Evolutionary conservation across 164 flowering plant species (phyloP), one percentile per base, ranked within the genome.

Genomic region (Kingdonia uniflora): DNA sequence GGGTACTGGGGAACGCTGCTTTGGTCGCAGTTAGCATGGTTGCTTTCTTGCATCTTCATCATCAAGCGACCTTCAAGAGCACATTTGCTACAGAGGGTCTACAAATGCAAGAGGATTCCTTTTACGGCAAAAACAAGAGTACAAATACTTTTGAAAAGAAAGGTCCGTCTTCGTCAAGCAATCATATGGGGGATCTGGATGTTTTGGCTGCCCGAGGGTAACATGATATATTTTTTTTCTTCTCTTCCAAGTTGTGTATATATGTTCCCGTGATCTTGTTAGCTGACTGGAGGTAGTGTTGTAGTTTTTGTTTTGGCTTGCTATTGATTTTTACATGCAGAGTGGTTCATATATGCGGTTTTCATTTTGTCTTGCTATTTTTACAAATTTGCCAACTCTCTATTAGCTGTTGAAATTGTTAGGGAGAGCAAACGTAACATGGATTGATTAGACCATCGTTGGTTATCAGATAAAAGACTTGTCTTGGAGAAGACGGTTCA

Each of bases 1-100:
- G 85, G 24, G 59, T 84, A n/a, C 33, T 92, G 19, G 85, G 95
- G n/a, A 81, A 88, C 64, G 82, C 91, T 59, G 90, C 95, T 64
- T 21, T 47, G 51, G 51, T 47, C 6, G 51, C 51, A 21, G 51
- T 47, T 14, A 47, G 29, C 51, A 47, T 23, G 51, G 3, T 20
- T 21, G 51, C 51, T 20, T 13, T 47, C n/a, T 47, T 47, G 51
- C 51, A 47, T 11, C 29, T 47, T 6, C 51, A 23, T 6, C 25
- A 23, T 21, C 51, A 47, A 47, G 51, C 14, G 12, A 17, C 51
- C 26, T 47, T 29, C 8, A 29, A 29, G 35, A 29, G 8, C 8
- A 29, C 35, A 29, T 29, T 3, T 29, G 35, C 25, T 0, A 0
- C 19, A 21, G 29, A 47, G 29, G 26, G 3, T 47, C 29, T 25